phyloP scores from a whole-genome alignment of 2,329 filamentous ascomycete genomes.

The Penicillium sp. region DNA sequence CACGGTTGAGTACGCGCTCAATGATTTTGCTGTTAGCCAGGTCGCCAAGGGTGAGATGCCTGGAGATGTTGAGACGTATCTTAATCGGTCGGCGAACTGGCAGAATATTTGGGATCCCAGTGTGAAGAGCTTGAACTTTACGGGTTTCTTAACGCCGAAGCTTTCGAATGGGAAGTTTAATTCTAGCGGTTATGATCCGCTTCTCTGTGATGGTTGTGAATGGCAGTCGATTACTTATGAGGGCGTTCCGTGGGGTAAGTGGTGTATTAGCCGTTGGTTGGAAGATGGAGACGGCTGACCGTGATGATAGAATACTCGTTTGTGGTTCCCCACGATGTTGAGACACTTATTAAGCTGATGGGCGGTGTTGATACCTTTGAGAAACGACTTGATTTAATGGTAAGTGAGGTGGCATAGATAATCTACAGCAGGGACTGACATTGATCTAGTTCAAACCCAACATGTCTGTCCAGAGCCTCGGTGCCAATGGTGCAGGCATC shows the following conservation, averaged over 20 bases:
- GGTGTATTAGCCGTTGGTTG: not conserved
- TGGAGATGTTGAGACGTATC: constrained; percentile 50
- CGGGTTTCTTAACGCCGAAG: constrained; percentile 54
- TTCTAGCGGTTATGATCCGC: constrained; percentile 43
- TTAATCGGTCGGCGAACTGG: constrained; percentile 64
- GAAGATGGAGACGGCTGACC: not conserved
- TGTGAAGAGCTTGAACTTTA: constrained; percentile 56
- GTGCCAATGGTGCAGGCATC: constrained; percentile 31
- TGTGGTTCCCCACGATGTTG: constrained; percentile 63
- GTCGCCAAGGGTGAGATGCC: constrained; percentile 50
- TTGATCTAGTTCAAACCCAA: constrained; percentile 42
- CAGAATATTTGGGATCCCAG: constrained; percentile 64
- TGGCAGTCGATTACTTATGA: constrained; percentile 61
- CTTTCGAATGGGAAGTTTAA: constrained; percentile 48
- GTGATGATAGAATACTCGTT: constrained; percentile 53
- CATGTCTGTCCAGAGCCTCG: constrained; percentile 27
- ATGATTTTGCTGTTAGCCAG: constrained; percentile 60
- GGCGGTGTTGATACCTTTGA: constrained; percentile 55
- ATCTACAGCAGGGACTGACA: not conserved
- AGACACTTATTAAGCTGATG: constrained; percentile 49
- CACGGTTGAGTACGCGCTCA: constrained; percentile 63
- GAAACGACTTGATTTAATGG: constrained; percentile 55
- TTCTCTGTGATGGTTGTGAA: constrained; percentile 61
- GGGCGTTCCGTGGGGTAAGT: constrained; percentile 53
- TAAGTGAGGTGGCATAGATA: constrained; percentile 3